Evolutionary conservation across 2,329 filamentous ascomycete genomes (phyloP).

Genomic region (Fusarium sambucinum): DNA sequence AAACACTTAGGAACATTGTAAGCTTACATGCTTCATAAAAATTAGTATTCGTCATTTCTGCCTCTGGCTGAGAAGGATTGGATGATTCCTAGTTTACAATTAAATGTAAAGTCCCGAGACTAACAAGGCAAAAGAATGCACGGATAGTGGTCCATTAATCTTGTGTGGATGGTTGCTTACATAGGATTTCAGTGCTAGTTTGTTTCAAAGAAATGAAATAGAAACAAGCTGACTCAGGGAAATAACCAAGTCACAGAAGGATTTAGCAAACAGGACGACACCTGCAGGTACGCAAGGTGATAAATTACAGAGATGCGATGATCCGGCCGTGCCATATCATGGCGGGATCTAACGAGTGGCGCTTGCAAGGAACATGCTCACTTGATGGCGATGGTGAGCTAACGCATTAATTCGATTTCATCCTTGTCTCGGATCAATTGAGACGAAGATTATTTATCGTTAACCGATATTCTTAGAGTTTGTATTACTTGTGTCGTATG

Average conservation of each 20-base stretch:
- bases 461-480: background rate
- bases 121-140: background rate
- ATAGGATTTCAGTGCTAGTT: background rate
- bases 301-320: constrained; percentile 10
- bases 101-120: background rate
- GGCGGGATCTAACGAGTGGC: constrained; percentile 15
- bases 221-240: constrained; percentile 29
- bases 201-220: constrained; percentile 37
- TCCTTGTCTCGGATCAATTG: constrained; percentile 30
- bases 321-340: constrained; percentile 22
- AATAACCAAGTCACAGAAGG: background rate
- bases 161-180: constrained; percentile 1
- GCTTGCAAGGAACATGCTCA: background rate
- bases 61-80: background rate
- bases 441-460: constrained; percentile 25
- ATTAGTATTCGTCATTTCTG: background rate
- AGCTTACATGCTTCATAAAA: background rate
- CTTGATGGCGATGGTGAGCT: constrained; percentile 1
- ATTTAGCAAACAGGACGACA: constrained; percentile 19
- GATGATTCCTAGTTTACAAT: background rate
- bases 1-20: background rate
- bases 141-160: background rate
- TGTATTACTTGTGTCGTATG: background rate
- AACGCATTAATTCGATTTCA: constrained; percentile 24
- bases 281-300: constrained; percentile 13